Percentiles rank a stretch among this genome's conserved stretches.
Conservation (phyloP, 2,329 filamentous ascomycete genomes). For the Colletotrichum agaves region DNA sequence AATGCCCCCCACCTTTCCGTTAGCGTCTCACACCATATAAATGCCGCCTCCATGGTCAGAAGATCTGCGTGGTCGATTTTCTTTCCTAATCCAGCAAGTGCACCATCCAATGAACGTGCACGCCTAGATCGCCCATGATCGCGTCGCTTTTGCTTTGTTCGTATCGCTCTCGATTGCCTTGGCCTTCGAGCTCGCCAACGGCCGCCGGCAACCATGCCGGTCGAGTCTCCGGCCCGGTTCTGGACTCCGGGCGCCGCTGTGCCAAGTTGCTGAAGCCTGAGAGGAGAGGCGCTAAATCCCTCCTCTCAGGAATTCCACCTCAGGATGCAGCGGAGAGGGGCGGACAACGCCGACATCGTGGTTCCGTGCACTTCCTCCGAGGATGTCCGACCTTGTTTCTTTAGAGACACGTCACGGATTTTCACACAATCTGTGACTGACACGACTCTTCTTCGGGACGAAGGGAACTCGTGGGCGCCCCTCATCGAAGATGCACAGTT, state of each 20-base stretch:
- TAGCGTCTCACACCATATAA: conserved; percentile 2
- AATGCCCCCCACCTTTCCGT: neutral
- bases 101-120: neutral
- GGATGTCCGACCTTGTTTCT: neutral
- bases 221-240: neutral
- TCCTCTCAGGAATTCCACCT: neutral
- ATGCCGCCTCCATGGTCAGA: neutral
- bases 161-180: neutral
- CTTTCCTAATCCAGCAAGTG: neutral
- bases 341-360: neutral
- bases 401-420: neutral
- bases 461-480: too few species aligned
- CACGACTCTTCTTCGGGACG: too few species aligned
- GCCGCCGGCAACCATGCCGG: conserved; percentile 2
- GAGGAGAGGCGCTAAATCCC: neutral
- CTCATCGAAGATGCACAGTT: neutral
- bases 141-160: neutral
- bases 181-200: neutral
- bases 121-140: neutral
- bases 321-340: conserved; percentile 9
- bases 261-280: neutral
- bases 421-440: neutral
- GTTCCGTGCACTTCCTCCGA: neutral
- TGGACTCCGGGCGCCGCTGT: conserved; percentile 3
- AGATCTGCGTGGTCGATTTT: conserved; percentile 6